Conservation (phyloP, 345 rosid genomes). For the Gynandropsis gynandra region DNA sequence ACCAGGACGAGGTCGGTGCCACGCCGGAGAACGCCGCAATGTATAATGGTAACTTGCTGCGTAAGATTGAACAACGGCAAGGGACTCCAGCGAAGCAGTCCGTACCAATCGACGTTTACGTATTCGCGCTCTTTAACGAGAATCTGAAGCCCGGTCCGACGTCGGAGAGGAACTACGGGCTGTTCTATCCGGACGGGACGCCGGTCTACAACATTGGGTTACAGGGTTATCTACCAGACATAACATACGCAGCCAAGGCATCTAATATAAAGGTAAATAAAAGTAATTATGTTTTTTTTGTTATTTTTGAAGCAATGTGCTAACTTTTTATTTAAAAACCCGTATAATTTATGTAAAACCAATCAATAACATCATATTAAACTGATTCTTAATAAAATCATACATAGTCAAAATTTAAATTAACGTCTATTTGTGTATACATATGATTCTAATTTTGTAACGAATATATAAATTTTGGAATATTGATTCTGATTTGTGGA, state of each 20-base stretch:
- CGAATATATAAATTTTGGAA: too few species aligned
- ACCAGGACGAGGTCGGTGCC: constrained; percentile 67
- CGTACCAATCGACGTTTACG: constrained; percentile 54
- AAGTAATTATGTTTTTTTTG: neutral
- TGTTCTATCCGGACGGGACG: constrained; percentile 70
- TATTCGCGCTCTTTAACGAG: constrained; percentile 91
- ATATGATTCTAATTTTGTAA: too few species aligned
- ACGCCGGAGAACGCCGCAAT: constrained; percentile 61
- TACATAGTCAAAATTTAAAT: too few species aligned
- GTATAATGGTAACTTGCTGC: constrained; percentile 63
- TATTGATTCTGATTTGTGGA: constrained; percentile 13
- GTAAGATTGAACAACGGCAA: constrained; percentile 40
- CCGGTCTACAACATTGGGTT: constrained; percentile 74
- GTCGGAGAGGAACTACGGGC: constrained; percentile 90
- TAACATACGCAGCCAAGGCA: constrained; percentile 35
- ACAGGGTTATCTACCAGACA: constrained; percentile 57
- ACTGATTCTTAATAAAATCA: too few species aligned
- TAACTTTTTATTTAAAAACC: too few species aligned
- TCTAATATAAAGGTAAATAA: constrained; percentile 36
- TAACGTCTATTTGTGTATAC: too few species aligned
- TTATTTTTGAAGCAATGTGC: neutral
- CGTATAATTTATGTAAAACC: too few species aligned
- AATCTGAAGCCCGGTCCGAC: constrained; percentile 75
- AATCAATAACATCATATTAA: too few species aligned
- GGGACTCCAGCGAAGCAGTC: constrained; percentile 79